Evolutionary conservation across 169 alveolate genomes (phyloP).

Genomic region (Cryptosporidium ryanae): DNA sequence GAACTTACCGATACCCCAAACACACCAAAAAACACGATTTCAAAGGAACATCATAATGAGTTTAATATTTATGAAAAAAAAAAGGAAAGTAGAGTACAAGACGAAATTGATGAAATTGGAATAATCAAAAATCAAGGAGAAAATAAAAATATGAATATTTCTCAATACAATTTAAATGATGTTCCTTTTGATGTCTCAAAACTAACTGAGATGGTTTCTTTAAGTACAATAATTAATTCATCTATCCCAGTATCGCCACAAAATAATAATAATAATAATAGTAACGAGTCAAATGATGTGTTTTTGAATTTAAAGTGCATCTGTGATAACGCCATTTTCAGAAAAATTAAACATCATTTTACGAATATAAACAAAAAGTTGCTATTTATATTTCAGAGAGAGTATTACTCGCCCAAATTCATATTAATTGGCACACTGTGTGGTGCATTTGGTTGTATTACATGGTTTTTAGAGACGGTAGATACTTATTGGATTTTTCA

Average conservation of each 20-base stretch:
- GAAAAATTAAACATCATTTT: neutral
- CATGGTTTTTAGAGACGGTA: conserved; percentile 71
- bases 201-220: conserved; percentile 1
- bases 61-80: neutral
- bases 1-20: conserved; percentile 40
- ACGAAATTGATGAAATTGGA: too few relatives aligned
- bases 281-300: neutral
- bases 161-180: too few relatives aligned
- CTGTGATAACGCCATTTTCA: neutral
- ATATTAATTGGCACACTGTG: conserved; percentile 32
- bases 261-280: neutral
- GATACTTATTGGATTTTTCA: conserved; percentile 72
- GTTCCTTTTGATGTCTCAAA: conserved; percentile 30
- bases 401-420: conserved; percentile 48
- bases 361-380: conserved; percentile 1
- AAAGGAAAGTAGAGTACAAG: neutral
- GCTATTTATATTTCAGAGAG: conserved; percentile 29
- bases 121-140: neutral
- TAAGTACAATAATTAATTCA: neutral
- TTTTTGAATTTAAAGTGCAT: too few relatives aligned
- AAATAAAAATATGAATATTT: neutral
- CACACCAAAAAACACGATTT: conserved; percentile 32
- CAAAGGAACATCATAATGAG: neutral
- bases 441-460: conserved; percentile 48
- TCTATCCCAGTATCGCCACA: neutral